phyloP scores from a whole-genome alignment of 768 basidiomycete species.

The Rossbeevera mucosa region DNA sequence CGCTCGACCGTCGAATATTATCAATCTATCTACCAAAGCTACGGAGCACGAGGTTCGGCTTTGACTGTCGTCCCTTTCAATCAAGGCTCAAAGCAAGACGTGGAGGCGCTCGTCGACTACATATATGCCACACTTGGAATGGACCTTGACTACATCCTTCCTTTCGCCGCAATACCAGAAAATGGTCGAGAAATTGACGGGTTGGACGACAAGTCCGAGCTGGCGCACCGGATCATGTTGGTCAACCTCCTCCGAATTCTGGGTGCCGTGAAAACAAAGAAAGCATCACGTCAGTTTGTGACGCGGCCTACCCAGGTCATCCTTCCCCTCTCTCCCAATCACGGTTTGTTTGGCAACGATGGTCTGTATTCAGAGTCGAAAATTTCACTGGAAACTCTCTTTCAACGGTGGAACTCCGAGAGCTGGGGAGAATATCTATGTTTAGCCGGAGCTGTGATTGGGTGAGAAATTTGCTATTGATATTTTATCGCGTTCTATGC shows the following conservation, averaged over 20 bases:
- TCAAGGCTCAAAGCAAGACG: slow-evolving; percentile 97
- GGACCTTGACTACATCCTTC: slow-evolving; percentile 97
- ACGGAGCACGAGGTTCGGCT: slow-evolving; percentile 92
- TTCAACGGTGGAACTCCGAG: slow-evolving; percentile 97
- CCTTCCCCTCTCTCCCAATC: slow-evolving; percentile 95
- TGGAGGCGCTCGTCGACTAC: slow-evolving; percentile 96
- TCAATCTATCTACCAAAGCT: slow-evolving; percentile 94
- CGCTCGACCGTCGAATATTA: slow-evolving; percentile 97
- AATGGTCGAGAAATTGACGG: slow-evolving; percentile 98
- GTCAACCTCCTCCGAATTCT: slow-evolving; percentile 94
- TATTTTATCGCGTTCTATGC: slow-evolving; percentile 5
- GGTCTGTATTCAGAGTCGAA: slow-evolving; percentile 98
- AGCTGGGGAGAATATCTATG: slow-evolving; percentile 99
- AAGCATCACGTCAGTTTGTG: slow-evolving; percentile 92
- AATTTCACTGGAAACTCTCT: slow-evolving; percentile 95
- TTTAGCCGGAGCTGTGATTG: slow-evolving; percentile 96
- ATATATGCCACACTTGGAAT: slow-evolving; percentile 93
- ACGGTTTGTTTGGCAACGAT: slow-evolving; percentile 96
- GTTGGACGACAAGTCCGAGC: slow-evolving; percentile 94
- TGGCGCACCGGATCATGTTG: slow-evolving; percentile 98
- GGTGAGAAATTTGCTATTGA: slow-evolving; percentile 46
- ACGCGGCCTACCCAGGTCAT: slow-evolving; percentile 99
- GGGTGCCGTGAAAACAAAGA: slow-evolving; percentile 97
- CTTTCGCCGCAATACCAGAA: slow-evolving; percentile 97
- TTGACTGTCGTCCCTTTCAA: slow-evolving; percentile 99